Percentiles rank a stretch among this genome's conserved stretches.
phyloP scores from a whole-genome alignment of 345 rosid species.

The Arabis hirsuta region DNA sequence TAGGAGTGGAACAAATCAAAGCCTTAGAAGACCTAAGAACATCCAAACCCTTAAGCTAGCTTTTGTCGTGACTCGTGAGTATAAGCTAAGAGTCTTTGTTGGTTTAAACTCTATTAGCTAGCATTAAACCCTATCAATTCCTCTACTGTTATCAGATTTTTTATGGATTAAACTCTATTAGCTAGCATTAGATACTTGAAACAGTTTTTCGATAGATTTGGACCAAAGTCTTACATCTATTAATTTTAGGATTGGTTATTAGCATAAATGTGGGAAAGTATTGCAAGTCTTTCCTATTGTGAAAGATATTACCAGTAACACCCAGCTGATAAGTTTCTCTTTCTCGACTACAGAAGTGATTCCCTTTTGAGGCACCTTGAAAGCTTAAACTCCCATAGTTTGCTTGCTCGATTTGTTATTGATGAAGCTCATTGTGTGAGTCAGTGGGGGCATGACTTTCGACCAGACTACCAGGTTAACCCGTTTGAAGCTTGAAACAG shows the following conservation, averaged over 20 bases:
- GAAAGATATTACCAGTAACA: slow-evolving; percentile 8
- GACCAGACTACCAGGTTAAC: slow-evolving; percentile 94
- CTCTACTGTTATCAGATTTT: background rate
- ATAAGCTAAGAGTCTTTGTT: background rate
- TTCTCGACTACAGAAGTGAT: slow-evolving; percentile 70
- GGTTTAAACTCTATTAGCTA: too few species aligned
- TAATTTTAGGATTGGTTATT: slow-evolving; percentile 1
- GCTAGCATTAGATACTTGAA: background rate
- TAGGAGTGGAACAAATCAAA: slow-evolving; percentile 16
- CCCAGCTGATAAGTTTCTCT: slow-evolving; percentile 26
- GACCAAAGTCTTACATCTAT: slow-evolving; percentile 8
- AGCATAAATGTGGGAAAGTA: slow-evolving; percentile 8
- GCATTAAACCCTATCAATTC: too few species aligned
- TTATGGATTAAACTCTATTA: background rate
- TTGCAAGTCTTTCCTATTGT: background rate
- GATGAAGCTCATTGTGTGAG: slow-evolving; percentile 99
- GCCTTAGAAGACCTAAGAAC: slow-evolving; percentile 10
- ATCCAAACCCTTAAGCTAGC: slow-evolving; percentile 15
- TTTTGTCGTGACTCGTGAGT: background rate
- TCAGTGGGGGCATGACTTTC: slow-evolving; percentile 98
- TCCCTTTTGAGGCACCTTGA: slow-evolving; percentile 78
- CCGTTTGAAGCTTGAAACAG: slow-evolving; percentile 13
- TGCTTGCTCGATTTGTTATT: slow-evolving; percentile 91
- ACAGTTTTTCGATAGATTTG: background rate
- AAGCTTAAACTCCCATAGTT: slow-evolving; percentile 65